Percentiles rank a stretch among this genome's conserved stretches.
phyloP scores from a whole-genome alignment of 225 moss, liverwort and hornwort species.

The Sphagnum tenellum region DNA sequence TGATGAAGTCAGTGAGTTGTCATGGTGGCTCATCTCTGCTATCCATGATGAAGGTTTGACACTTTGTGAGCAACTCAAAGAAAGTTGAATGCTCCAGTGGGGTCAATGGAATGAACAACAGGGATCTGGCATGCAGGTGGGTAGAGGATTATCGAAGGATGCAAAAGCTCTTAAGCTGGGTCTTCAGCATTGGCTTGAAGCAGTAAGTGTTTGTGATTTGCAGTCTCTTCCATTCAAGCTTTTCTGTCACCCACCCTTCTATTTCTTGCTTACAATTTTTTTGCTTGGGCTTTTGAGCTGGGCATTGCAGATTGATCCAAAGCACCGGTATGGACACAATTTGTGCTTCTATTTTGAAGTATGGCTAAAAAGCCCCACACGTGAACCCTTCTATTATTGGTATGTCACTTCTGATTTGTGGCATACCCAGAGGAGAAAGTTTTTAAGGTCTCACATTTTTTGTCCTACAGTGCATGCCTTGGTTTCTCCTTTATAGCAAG shows the following conservation, averaged over 20 bases:
- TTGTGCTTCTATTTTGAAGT: conserved; percentile 57
- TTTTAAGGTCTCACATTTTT: no score
- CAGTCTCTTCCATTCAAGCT: background rate
- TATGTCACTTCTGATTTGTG: conserved; percentile 17
- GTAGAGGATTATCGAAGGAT: conserved; percentile 73
- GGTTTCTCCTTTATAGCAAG: no score
- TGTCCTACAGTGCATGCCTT: no score
- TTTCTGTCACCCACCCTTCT: background rate
- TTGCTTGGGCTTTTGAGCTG: conserved; percentile 1
- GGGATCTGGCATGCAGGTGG: conserved; percentile 41
- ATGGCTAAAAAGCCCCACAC: conserved; percentile 61
- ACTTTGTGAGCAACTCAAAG: background rate
- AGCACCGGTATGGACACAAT: conserved; percentile 93
- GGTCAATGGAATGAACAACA: background rate
- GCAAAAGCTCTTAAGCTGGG: conserved; percentile 65
- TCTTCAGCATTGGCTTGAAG: conserved; percentile 94
- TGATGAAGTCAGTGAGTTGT: background rate
- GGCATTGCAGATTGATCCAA: conserved; percentile 67
- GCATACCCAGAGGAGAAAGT: background rate
- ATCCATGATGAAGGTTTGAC: no score
- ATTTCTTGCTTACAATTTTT: background rate
- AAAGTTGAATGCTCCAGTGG: background rate
- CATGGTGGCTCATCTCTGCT: background rate
- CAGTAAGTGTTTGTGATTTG: conserved; percentile 37
- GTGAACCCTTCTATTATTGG: conserved; percentile 91